A percentile compares a stretch with the other conserved stretches of the same genome.
phyloP scores from a whole-genome alignment of 2,329 filamentous ascomycete species.

The Fusarium sp. region DNA sequence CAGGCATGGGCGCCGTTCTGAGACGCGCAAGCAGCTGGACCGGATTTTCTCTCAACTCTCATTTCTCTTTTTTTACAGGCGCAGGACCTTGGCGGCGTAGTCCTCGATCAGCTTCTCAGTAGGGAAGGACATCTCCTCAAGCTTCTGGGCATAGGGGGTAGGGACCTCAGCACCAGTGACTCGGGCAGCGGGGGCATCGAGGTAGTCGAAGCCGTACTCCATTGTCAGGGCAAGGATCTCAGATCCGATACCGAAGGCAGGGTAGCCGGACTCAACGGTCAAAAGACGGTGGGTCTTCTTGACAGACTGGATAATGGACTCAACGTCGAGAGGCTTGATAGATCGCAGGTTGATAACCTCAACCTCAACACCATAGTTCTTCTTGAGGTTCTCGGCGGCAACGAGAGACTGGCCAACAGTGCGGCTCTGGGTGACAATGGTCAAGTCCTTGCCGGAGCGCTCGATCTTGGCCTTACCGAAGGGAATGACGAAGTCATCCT shows the following conservation, averaged over 20 bases:
- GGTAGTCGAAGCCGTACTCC: conserved; percentile 99
- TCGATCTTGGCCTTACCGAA: conserved; percentile 99
- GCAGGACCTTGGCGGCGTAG: conserved; percentile 90
- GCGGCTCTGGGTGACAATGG: conserved; percentile 93
- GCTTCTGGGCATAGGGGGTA: conserved; percentile 91
- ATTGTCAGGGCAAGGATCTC: conserved; percentile 95
- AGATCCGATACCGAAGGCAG: conserved; percentile 90
- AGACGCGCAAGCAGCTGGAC: conserved; percentile 30
- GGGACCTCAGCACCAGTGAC: conserved; percentile 98
- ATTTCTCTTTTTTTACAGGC: conserved; percentile 68
- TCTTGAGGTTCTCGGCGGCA: conserved; percentile 92
- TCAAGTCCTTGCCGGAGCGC: conserved; percentile 94
- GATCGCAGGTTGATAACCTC: conserved; percentile 99
- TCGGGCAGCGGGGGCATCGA: conserved; percentile 92
- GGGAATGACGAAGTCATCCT: conserved; percentile 95
- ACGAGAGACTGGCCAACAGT: conserved; percentile 93
- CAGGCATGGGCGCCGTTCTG: conserved; percentile 20
- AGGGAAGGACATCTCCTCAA: conserved; percentile 97
- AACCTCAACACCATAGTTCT: conserved; percentile 94
- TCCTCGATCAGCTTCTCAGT: conserved; percentile 88
- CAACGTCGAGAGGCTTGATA: conserved; percentile 95
- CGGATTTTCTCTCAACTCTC: conserved; percentile 31
- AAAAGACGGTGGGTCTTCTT: conserved; percentile 98
- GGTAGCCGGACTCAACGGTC: conserved; percentile 95
- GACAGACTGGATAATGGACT: conserved; percentile 94